These are phyloP conservation scores for Escovopsis weberi DNA, from an alignment of 2,329 filamentous ascomycete species.

Conservation along the genomic window DNA sequence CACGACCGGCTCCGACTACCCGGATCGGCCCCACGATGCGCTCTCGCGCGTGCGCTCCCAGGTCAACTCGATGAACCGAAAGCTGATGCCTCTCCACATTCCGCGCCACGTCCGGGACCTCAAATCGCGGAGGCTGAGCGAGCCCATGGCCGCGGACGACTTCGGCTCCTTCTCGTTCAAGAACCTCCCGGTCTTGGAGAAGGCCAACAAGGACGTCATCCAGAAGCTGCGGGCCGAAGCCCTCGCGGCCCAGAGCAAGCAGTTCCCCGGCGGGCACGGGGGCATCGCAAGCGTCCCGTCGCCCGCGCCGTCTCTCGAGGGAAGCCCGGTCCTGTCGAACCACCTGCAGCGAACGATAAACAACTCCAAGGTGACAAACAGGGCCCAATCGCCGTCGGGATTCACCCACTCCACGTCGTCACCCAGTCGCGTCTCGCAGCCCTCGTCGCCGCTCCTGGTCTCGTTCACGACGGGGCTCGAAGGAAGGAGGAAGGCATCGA, in stretches of 20 bases:
- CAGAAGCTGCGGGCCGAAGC: conserved; percentile 90
- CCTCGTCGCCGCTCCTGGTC: conserved; percentile 67
- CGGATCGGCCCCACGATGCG: conserved; percentile 86
- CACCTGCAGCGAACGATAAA: conserved; percentile 73
- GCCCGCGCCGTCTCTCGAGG: conserved; percentile 59
- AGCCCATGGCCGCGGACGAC: conserved; percentile 78
- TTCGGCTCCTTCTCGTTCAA: conserved; percentile 97
- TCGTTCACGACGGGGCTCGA: conserved; percentile 83
- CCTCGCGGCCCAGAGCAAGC: conserved; percentile 51
- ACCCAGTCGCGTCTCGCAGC: conserved; percentile 63
- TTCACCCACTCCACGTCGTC: conserved; percentile 71
- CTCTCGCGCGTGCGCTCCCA: conserved; percentile 79
- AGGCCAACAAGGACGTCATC: conserved; percentile 97
- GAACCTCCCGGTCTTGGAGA: conserved; percentile 89
- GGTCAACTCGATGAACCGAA: conserved; percentile 73
- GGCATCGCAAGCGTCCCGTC: conserved; percentile 32
- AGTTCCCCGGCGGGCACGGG: conserved; percentile 29
- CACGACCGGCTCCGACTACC: conserved; percentile 59
- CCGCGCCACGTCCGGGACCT: conserved; percentile 89
- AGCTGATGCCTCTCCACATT: conserved; percentile 89
- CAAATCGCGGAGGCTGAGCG: conserved; percentile 75
- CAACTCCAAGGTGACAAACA: conserved; percentile 60
- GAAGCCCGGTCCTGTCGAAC: conserved; percentile 68
- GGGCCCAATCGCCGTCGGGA: conserved; percentile 76
- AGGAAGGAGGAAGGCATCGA: conserved; percentile 74